Evolutionary conservation across 225 moss, liverwort and hornwort genomes (phyloP).

Genomic region (Bryoerythrophyllum caledonicum): DNA sequence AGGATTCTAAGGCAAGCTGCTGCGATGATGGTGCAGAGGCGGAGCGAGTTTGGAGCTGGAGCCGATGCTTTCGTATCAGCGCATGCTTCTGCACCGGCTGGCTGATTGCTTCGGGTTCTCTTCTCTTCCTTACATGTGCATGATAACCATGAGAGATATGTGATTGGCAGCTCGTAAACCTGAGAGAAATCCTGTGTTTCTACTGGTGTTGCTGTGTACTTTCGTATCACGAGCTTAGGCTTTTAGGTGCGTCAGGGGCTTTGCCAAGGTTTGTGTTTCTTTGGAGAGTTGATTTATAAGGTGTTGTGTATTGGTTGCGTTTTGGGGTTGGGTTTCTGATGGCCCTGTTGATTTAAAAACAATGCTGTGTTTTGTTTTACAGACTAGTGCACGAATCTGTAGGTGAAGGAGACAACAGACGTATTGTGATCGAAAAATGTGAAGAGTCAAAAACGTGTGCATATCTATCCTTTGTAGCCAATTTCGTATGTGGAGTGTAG

Average conservation of each 20-base stretch:
- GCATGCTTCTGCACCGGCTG: conserved; percentile 92
- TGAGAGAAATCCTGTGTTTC: neutral
- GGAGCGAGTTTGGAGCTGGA: conserved; percentile 82
- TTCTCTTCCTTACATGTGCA: conserved; percentile 19
- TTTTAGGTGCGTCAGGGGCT: conserved; percentile 13
- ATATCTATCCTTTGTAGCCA: conserved; percentile 10
- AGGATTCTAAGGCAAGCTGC: conserved; percentile 73
- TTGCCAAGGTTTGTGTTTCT: conserved; percentile 14
- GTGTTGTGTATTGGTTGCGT: neutral
- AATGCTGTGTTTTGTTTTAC: conserved; percentile 17
- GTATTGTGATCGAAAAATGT: conserved; percentile 71
- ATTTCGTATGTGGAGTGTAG: neutral
- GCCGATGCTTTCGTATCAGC: conserved; percentile 95
- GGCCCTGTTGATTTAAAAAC: neutral
- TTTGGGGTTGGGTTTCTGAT: neutral
- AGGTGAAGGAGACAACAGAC: conserved; percentile 86
- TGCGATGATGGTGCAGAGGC: conserved; percentile 67
- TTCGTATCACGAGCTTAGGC: conserved; percentile 6
- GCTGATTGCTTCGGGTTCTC: conserved; percentile 87
- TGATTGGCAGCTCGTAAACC: neutral
- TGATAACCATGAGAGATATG: neutral
- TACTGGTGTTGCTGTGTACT: conserved; percentile 1
- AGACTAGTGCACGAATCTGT: conserved; percentile 88
- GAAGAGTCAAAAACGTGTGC: conserved; percentile 77
- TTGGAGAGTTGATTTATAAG: conserved; percentile 3